Base-by-base conservation (phyloP, 768 basidiomycete species). In the Tricholoma bakamatsutake region DNA sequence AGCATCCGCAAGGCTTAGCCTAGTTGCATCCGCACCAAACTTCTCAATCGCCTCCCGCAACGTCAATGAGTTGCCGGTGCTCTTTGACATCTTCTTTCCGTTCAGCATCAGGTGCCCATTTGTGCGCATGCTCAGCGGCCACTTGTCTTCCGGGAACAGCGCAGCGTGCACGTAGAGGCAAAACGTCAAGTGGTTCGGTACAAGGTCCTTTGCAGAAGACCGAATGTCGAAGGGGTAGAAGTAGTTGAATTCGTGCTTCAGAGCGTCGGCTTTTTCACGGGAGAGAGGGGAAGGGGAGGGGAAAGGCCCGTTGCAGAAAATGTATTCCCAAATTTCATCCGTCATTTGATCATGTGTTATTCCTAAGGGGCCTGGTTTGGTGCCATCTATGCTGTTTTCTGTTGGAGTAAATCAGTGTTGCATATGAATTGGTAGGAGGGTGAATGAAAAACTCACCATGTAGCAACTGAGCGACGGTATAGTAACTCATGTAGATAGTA, bases 161-260 rank as follows among this genome's bases (percentile, higher is more conserved):
- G 97, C 95, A n/a, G 88, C 86, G 70, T 99, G 97, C 66, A 87
- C 88, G 77, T 99, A 99, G 60, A 97, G 72, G 50, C 84, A 84
- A 76, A 99, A 98, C 0, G 96, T 93, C 66, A 99, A 67, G 70
- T 98, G 88, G 71, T 99, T 99, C 37, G 88, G 90, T 57, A 99
- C 88, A 58, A 99, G 80, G 66, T 99, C 97, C 71, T 98, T 98
- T 53, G 91, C 97, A 11, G 97, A 99, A 12, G 97, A 98, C 48
- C 97, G 91, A 63, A 99, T 83, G 73, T 98, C 93, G 78, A 98
- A 88, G 52, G 97, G 96, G 72, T 99, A 99, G 78, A 96, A 98
- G 77, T 98, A 99, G 31, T 88, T 76, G 79, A 87, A 98, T 71
- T 93, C 88, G 70, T 89, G 88, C 69, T 89, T 94, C 71, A 98